Evolutionary conservation across 495 filamentous ascomycete genomes (phyloP).

Genomic region (Penicilliopsis zonata): DNA sequence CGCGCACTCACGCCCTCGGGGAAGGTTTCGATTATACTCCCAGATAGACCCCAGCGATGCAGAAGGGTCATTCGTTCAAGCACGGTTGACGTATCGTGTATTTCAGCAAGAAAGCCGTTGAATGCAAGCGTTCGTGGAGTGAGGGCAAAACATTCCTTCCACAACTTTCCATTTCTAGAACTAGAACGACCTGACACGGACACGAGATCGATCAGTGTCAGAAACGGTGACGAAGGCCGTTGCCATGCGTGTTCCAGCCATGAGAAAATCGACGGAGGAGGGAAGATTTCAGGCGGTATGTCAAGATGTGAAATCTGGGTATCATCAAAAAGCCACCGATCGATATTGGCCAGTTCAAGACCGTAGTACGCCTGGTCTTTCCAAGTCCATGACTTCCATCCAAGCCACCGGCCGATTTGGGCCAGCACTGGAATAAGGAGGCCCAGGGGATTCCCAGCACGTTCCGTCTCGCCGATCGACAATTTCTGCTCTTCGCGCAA

Average conservation of each 20-base stretch:
- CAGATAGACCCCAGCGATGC: constrained; percentile 31
- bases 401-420: constrained; percentile 75
- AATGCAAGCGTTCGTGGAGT: constrained; percentile 60
- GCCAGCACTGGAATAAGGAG: constrained; percentile 60
- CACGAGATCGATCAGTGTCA: constrained; percentile 48
- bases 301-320: constrained; percentile 32
- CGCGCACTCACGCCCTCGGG: constrained; percentile 72
- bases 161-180: constrained; percentile 24
- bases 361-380: constrained; percentile 49
- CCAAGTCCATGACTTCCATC: constrained; percentile 61
- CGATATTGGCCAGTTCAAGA: constrained; percentile 51
- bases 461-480: constrained; percentile 47
- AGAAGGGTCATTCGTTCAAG: constrained; percentile 30
- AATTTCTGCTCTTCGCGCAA: constrained; percentile 83
- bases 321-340: constrained; percentile 49
- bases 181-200: constrained; percentile 23
- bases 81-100: constrained; percentile 15
- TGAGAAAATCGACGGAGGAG: constrained; percentile 57
- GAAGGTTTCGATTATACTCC: constrained; percentile 51
- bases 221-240: constrained; percentile 32
- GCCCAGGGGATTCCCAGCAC: constrained; percentile 34
- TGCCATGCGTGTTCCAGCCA: constrained; percentile 41
- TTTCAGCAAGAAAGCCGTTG: constrained; percentile 38
- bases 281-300: constrained; percentile 46
- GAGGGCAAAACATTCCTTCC: constrained; percentile 31